These are phyloP conservation scores for Tolypocladium pustulatum DNA, from an alignment of 2,329 filamentous ascomycete species.

Conservation along the genomic window DNA sequence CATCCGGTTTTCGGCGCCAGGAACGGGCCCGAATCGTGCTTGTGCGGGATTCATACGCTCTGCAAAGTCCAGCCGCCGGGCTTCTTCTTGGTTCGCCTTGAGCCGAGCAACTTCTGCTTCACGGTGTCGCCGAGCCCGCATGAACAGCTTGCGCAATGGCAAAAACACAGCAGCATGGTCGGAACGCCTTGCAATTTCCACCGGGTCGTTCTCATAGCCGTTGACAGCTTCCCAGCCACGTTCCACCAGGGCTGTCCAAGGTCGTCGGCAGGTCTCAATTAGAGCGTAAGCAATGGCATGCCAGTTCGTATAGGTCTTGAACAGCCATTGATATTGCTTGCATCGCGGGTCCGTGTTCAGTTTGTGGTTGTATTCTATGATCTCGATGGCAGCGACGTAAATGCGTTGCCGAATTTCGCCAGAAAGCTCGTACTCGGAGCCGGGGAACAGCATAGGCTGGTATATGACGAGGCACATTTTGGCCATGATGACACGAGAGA, in stretches of 20 bases:
- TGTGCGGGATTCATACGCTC: conserved; percentile 34
- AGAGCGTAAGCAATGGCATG: conserved; percentile 39
- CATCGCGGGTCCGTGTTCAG: conserved; percentile 48
- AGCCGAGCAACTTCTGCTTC: conserved; percentile 39
- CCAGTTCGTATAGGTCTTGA: conserved; percentile 41
- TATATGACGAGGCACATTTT: conserved; percentile 73
- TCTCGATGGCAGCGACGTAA: conserved; percentile 62
- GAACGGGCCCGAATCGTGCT: conserved; percentile 35
- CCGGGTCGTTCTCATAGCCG: conserved; percentile 25
- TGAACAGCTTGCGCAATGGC: conserved; percentile 43
- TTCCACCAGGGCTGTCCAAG: conserved; percentile 39
- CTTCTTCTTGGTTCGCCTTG: conserved; percentile 35
- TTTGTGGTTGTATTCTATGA: conserved; percentile 58
- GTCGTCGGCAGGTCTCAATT: conserved; percentile 33
- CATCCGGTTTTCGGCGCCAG: conserved; percentile 33
- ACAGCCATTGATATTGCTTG: conserved; percentile 37
- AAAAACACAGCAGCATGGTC: conserved; percentile 40
- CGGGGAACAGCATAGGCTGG: conserved; percentile 57
- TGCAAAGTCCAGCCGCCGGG: conserved; percentile 35
- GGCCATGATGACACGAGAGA: conserved; percentile 61
- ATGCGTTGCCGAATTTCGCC: conserved; percentile 57
- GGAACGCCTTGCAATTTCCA: conserved; percentile 32
- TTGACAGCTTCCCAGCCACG: conserved; percentile 38
- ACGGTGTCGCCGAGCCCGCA: conserved; percentile 40
- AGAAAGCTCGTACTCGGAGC: conserved; percentile 43